A percentile compares a stretch with the other conserved stretches of the same genome.
Evolutionary conservation across 441 rosid genomes (phyloP).

Genomic region (Aquilaria agallochum): DNA sequence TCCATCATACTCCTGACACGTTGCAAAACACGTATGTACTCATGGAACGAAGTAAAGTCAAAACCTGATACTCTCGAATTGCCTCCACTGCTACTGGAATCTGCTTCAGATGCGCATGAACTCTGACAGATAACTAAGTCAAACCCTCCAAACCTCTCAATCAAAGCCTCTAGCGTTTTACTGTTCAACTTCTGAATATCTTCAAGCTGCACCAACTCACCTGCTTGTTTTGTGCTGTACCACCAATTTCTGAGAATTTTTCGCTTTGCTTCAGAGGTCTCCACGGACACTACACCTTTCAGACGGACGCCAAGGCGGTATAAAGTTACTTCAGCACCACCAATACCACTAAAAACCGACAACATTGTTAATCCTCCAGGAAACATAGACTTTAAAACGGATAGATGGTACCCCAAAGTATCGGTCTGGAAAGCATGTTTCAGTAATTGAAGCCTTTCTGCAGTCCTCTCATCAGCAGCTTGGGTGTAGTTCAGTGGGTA

Average conservation of each 20-base stretch:
- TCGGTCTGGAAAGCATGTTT: slow-evolving; percentile 77
- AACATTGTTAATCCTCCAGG: slow-evolving; percentile 71
- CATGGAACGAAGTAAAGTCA: slow-evolving; percentile 60
- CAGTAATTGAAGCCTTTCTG: slow-evolving; percentile 55
- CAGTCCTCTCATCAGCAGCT: slow-evolving; percentile 28
- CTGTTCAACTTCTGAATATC: slow-evolving; percentile 56
- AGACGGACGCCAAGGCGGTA: slow-evolving; percentile 74
- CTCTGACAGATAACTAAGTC: slow-evolving; percentile 77
- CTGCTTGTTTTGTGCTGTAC: slow-evolving; percentile 60
- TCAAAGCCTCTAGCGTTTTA: slow-evolving; percentile 40
- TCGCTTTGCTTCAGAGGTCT: slow-evolving; percentile 49
- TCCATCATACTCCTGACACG: slow-evolving; percentile 54
- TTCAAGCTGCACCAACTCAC: slow-evolving; percentile 74
- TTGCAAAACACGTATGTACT: slow-evolving; percentile 68
- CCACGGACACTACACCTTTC: slow-evolving; percentile 73
- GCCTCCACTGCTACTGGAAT: slow-evolving; percentile 18
- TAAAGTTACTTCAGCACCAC: slow-evolving; percentile 72
- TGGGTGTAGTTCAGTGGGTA: slow-evolving; percentile 72
- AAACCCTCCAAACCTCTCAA: slow-evolving; percentile 56
- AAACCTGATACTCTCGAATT: slow-evolving; percentile 28
- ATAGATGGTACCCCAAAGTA: slow-evolving; percentile 78
- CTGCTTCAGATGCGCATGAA: slow-evolving; percentile 37
- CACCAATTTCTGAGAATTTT: slow-evolving; percentile 75
- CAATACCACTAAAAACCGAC: slow-evolving; percentile 75
- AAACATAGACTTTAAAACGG: slow-evolving; percentile 61